Conservation (phyloP, 257 asterid species). For the Linaria vulgaris region DNA sequence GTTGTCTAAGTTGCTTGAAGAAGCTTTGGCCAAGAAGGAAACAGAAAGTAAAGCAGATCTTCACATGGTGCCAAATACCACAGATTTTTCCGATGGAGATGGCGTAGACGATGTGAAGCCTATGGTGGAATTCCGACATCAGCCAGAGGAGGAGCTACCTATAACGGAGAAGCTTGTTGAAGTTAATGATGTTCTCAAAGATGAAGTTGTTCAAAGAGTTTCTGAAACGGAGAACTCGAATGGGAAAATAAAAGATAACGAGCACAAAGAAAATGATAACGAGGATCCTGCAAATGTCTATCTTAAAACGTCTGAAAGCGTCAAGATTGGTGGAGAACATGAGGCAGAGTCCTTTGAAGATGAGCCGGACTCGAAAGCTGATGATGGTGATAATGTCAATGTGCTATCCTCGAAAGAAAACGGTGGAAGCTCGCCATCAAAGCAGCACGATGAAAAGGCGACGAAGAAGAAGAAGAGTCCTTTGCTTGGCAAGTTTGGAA, state of each 20-base stretch:
- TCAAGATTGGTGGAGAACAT: constrained; percentile 65
- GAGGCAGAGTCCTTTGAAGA: constrained; percentile 72
- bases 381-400: constrained; percentile 45
- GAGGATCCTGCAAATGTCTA: constrained; percentile 54
- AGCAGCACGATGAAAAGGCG: constrained; percentile 54
- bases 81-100: constrained; percentile 77
- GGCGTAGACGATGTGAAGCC: constrained; percentile 56
- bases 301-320: constrained; percentile 80
- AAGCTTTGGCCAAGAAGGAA: constrained; percentile 54
- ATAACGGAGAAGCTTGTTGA: constrained; percentile 20
- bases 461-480: constrained; percentile 83
- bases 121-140: constrained; percentile 31
- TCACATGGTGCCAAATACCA: constrained; percentile 78
- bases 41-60: constrained; percentile 75
- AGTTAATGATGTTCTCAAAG: not conserved
- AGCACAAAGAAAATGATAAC: constrained; percentile 34
- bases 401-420: constrained; percentile 45
- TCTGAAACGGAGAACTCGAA: constrained; percentile 34
- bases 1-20: constrained; percentile 69
- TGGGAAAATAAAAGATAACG: constrained; percentile 37
- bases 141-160: not conserved
- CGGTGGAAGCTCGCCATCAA: constrained; percentile 46
- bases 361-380: constrained; percentile 67
- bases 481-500: constrained; percentile 80
- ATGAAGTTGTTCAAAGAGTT: constrained; percentile 23